Conservation (phyloP, 257 asterid genomes). For the Schizonepeta tenuifolia region DNA sequence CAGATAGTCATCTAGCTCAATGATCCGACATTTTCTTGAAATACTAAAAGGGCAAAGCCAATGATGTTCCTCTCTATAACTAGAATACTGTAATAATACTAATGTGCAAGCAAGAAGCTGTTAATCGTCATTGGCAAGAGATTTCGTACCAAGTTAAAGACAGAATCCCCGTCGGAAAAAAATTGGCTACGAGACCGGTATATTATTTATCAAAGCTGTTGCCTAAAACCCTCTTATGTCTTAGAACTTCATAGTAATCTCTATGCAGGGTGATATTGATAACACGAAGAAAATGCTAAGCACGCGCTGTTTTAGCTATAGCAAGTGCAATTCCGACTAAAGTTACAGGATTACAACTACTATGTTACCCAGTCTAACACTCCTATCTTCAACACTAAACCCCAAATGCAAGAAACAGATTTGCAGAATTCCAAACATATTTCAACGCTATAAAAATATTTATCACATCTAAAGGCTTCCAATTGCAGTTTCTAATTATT, state of each 20-base stretch:
- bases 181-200: background rate
- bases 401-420: background rate
- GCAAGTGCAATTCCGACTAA: background rate
- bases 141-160: no score
- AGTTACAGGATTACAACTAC: background rate
- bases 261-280: background rate
- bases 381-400: slow-evolving; percentile 2
- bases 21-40: slow-evolving; percentile 4
- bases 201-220: background rate
- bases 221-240: background rate
- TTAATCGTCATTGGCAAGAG: background rate
- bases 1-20: background rate
- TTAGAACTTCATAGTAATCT: background rate
- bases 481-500: slow-evolving; percentile 4
- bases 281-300: background rate
- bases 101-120: background rate
- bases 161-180: background rate
- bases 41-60: background rate
- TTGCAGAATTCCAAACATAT: background rate
- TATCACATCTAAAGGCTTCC: slow-evolving; percentile 4
- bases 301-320: background rate
- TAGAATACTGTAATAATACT: no score
- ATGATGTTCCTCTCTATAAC: background rate
- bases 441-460: background rate
- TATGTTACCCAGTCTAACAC: no score